Base-by-base conservation (phyloP, 192 early-diverging fungal species). In the Coemansia asiatica region DNA sequence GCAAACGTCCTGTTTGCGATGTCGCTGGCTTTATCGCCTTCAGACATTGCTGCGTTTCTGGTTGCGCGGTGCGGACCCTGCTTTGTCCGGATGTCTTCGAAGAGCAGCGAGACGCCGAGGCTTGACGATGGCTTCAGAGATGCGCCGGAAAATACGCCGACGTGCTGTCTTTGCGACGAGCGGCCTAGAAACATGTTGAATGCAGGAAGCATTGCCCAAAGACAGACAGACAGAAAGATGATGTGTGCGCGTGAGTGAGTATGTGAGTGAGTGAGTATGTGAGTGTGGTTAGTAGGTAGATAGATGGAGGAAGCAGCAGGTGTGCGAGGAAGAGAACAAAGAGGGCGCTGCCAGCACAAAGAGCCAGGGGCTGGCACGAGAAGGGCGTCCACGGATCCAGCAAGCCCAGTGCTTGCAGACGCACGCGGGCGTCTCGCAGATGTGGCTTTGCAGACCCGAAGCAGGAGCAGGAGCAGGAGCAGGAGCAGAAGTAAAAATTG, bases 1-100 rank as follows among this genome's bases (percentile, higher is more conserved):
- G 85, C 86, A 58, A 87, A 79, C 10, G 86, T 86, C 46, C 73
- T 69, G 69, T 83, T 63, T 27, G 71, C 66, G n/a, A 31, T 33
- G 56, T 31, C 56, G 56, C 56, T 57, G 56, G n/a, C 33, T 27
- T 38, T 60, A 36, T 54, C 50, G 46, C 68, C 69, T 9, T 71
- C 61, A 23, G 59, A 56, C 76, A 79, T 78, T 31, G 26, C 46
- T 66, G 60, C 31, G 64, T 55, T 69, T 54, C 47, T 44, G 50
- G 7, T n/a, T 36, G 61, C 6, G 56, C 25, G 57, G 29, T 29
- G 56, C 26, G 9, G 29, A 28, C 44, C 33, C 25, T 27, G 22
- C 22, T 40, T 58, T 19, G 60, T 48, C 25, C 22, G 68, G 26
- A 79, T 79, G 61, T 79, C 72, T 54, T 79, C 76, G 56, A 79